phyloP scores from a whole-genome alignment of 805 yeast genomes.

The Barnettozyma populi region DNA sequence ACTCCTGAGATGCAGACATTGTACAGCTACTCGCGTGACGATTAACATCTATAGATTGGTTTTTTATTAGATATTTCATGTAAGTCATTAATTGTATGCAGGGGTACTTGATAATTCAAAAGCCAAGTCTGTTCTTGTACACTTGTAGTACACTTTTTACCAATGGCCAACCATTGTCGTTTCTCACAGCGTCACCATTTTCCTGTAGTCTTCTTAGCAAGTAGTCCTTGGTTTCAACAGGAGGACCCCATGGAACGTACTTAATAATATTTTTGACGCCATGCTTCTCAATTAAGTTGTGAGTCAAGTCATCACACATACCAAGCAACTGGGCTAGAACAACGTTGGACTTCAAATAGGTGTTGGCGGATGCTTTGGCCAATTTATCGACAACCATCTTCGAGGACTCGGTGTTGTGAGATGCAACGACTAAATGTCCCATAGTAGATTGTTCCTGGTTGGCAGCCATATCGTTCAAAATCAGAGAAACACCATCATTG shows the following conservation, averaged over 20 bases:
- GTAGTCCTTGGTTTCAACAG: slow-evolving; percentile 87
- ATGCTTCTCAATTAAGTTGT: slow-evolving; percentile 60
- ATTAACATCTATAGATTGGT: slow-evolving; percentile 1
- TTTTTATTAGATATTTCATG: not conserved
- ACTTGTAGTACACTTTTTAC: slow-evolving; percentile 46
- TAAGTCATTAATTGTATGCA: slow-evolving; percentile 1
- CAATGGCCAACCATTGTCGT: slow-evolving; percentile 74
- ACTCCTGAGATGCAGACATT: slow-evolving; percentile 13
- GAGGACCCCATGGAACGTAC: slow-evolving; percentile 98
- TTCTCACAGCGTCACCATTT: slow-evolving; percentile 90
- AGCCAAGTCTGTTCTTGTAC: slow-evolving; percentile 26
- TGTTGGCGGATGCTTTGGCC: slow-evolving; percentile 30
- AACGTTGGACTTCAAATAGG: slow-evolving; percentile 47
- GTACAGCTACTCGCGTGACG: slow-evolving; percentile 5
- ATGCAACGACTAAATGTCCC: slow-evolving; percentile 84
- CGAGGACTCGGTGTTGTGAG: slow-evolving; percentile 82
- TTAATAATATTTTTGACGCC: slow-evolving; percentile 74
- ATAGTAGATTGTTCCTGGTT: slow-evolving; percentile 42
- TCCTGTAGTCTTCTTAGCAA: slow-evolving; percentile 86
- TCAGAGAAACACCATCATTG: slow-evolving; percentile 59
- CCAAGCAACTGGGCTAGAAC: slow-evolving; percentile 89
- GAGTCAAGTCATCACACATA: slow-evolving; percentile 89
- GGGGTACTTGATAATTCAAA: not conserved
- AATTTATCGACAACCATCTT: slow-evolving; percentile 56
- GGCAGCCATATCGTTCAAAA: slow-evolving; percentile 45